Base-by-base conservation (phyloP, 306 rosid species). In the Cyclanthera cordifolia region DNA sequence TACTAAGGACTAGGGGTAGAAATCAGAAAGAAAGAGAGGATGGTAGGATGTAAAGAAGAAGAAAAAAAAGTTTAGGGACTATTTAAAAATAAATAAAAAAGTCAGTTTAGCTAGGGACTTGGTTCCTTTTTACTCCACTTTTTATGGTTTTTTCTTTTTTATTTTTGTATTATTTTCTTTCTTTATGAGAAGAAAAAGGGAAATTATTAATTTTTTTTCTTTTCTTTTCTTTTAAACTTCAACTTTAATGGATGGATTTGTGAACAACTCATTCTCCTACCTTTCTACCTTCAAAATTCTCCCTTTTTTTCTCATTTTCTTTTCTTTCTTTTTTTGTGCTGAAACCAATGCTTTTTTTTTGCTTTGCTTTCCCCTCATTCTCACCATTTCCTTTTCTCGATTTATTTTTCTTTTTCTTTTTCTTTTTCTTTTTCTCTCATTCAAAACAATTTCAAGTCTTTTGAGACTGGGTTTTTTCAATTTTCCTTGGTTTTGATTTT, bases 81-180 rank as follows among this genome's bases (percentile, higher is more conserved):
- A n/a, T n/a, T n/a, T n/a, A n/a, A n/a, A n/a, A n/a, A n/a, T n/a
- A n/a, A n/a, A n/a, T n/a, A n/a, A n/a, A n/a, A n/a, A n/a, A n/a
- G n/a, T n/a, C n/a, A n/a, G n/a, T n/a, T n/a, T n/a, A n/a, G n/a
- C n/a, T n/a, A 71, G 56, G 72, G 77, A 64, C 69, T 70, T 72
- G 77, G 67, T 73, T 79, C 78, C 54, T 73, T 79, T 78, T 73
- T 72, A 69, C 75, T 68, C 39, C 76, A 65, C 53, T 52, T 64
- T 64, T 59, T 49, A 50, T 28, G 1, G 20, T 56, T 61, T 32
- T 34, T 73, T 60, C 8, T 16, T 32, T 5, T 4, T 5, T 59
- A 32, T 59, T 54, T 54, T 11, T 24, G n/a, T n/a, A n/a, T n/a
- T n/a, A 10, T 6, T 13, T 5, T 14, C n/a, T 37, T 63, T 20